These are phyloP conservation scores for Chlorella sp. DNA, from an alignment of 139 green algal genomes.

Conservation along the genomic window DNA sequence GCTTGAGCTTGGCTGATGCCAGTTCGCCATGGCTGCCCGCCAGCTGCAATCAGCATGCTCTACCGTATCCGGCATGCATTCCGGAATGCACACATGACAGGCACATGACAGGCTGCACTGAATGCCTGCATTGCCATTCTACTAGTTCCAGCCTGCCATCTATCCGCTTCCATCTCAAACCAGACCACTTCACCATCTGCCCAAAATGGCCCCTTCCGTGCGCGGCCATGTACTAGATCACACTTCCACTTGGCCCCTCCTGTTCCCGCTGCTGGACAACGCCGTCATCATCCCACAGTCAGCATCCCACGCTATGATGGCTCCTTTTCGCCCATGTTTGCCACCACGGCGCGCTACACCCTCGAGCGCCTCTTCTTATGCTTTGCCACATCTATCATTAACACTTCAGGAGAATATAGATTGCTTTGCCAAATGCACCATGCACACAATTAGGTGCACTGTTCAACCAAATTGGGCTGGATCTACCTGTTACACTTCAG, in stretches of 20 bases:
- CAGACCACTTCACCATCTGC: slow-evolving; percentile 81
- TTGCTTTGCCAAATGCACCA: neutral
- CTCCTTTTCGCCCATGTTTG: slow-evolving; percentile 91
- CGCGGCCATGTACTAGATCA: neutral
- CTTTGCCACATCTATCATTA: slow-evolving; percentile 99
- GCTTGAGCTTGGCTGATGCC: no score
- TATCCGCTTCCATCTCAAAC: slow-evolving; percentile 92
- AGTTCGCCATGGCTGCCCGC: no score
- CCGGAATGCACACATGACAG: no score
- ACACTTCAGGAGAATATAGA: slow-evolving; percentile 79
- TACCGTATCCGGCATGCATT: neutral
- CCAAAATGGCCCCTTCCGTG: neutral
- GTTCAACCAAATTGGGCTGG: no score
- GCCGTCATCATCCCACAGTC: slow-evolving; percentile 88
- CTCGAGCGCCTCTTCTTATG: slow-evolving; percentile 98
- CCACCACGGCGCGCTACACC: slow-evolving; percentile 82
- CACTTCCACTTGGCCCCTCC: neutral
- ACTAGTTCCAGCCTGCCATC: slow-evolving; percentile 80
- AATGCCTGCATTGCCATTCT: no score
- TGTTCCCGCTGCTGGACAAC: slow-evolving; percentile 86
- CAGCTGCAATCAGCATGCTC: no score
- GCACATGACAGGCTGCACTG: no score
- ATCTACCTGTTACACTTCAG: neutral
- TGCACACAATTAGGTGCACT: neutral
- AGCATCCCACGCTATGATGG: slow-evolving; percentile 81